Evolutionary conservation across 257 asterid genomes (phyloP).

Genomic region (Solanum neorickii): DNA sequence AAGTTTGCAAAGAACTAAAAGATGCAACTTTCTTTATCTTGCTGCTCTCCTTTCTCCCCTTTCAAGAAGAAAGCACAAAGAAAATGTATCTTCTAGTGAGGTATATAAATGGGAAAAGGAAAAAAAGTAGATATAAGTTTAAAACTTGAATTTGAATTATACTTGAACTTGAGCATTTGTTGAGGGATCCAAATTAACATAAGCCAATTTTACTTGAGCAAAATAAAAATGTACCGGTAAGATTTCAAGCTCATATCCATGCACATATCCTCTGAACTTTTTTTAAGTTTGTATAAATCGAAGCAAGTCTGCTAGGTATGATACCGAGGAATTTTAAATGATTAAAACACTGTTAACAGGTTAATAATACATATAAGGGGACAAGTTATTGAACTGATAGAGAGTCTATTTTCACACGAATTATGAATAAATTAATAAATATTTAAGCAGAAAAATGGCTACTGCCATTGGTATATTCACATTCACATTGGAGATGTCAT

Average conservation of each 20-base stretch:
- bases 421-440: neutral
- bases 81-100: neutral
- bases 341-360: neutral
- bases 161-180: neutral
- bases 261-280: neutral
- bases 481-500: neutral
- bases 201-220: neutral
- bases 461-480: constrained; percentile 8
- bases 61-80: neutral
- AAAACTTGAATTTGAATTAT: neutral
- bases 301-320: neutral
- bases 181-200: neutral
- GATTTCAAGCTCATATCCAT: neutral
- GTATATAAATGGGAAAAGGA: neutral
- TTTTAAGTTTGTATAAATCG: no score
- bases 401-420: neutral
- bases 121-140: neutral
- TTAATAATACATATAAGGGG: neutral
- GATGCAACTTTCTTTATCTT: neutral
- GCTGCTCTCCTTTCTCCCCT: neutral
- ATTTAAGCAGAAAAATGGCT: neutral
- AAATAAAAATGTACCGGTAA: neutral
- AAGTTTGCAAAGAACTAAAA: neutral
- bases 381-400: neutral
- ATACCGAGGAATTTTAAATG: neutral